A percentile compares a stretch with the other conserved stretches of the same genome.
Evolutionary conservation across 768 basidiomycete genomes (phyloP).

Genomic region (Xerocomellus chrysenteron): DNA sequence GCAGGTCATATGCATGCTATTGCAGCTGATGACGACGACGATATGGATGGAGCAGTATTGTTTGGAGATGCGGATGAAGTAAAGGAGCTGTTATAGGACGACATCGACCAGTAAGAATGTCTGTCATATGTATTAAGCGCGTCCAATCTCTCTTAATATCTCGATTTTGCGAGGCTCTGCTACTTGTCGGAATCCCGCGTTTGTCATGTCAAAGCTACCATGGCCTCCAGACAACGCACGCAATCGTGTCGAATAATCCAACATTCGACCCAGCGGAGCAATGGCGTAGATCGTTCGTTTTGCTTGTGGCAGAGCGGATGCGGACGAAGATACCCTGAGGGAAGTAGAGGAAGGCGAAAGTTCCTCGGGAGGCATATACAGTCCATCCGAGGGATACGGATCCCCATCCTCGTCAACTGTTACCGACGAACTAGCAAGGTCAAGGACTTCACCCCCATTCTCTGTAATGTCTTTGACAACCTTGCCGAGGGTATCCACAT

Average conservation of each 20-base stretch:
- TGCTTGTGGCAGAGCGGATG: constrained; percentile 37
- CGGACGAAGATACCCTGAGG: constrained; percentile 27
- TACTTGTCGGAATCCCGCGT: constrained; percentile 75
- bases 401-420: constrained; percentile 37
- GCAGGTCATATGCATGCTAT: constrained; percentile 56
- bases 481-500: constrained; percentile 68
- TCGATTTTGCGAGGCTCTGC: constrained; percentile 60
- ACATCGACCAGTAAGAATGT: constrained; percentile 9
- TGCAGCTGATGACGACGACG: constrained; percentile 71
- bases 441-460: constrained; percentile 74
- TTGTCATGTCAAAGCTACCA: constrained; percentile 75
- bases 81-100: constrained; percentile 48
- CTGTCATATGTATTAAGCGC: constrained; percentile 43
- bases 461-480: constrained; percentile 85
- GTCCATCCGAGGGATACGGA: constrained; percentile 56
- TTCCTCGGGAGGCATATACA: constrained; percentile 75
- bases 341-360: constrained; percentile 66
- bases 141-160: constrained; percentile 77
- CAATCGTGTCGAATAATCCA: constrained; percentile 76
- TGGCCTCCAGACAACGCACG: constrained; percentile 82
- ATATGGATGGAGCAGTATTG: constrained; percentile 68
- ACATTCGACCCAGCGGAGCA: constrained; percentile 78
- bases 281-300: constrained; percentile 70
- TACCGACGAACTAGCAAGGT: constrained; percentile 46
- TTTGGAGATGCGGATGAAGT: constrained; percentile 84